Percentiles rank a stretch among this genome's conserved stretches.
phyloP scores from a whole-genome alignment of 441 rosid species.

The Arabidopsis hybrid region DNA sequence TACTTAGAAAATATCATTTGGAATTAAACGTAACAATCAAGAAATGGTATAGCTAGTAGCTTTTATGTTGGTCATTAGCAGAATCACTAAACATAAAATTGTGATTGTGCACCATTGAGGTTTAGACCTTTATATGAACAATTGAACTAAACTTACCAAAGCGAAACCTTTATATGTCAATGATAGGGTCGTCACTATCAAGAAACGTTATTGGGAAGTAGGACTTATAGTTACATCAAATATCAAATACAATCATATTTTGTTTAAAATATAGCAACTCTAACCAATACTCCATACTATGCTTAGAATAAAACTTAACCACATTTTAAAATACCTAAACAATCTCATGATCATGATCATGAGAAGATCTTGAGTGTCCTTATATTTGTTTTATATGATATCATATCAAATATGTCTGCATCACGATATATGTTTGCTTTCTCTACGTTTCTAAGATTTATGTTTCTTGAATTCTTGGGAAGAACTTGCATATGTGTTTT shows the following conservation, averaged over 20 bases:
- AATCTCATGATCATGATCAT: neutral
- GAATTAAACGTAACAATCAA: neutral
- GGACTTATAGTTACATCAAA: constrained; percentile 7
- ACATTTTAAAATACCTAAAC: neutral
- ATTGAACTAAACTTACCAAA: neutral
- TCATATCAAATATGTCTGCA: constrained; percentile 7
- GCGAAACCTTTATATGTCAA: neutral
- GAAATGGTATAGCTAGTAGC: neutral
- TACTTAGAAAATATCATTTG: neutral
- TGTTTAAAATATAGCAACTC: too few species aligned
- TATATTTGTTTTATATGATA: constrained; percentile 1
- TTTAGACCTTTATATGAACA: neutral
- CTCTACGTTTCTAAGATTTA: too few species aligned
- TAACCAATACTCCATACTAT: neutral
- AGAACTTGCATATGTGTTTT: too few species aligned
- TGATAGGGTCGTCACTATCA: neutral
- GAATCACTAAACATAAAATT: neutral
- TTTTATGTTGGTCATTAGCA: neutral
- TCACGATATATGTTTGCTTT: neutral
- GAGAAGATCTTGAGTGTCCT: constrained; percentile 5
- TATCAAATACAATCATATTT: neutral
- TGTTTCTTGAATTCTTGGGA: too few species aligned
- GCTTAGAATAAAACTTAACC: neutral
- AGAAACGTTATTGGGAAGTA: neutral
- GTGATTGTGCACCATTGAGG: neutral